These are phyloP conservation scores for Ustilago tritici DNA, from an alignment of 1,284 basidiomycete genomes.

Conservation along the genomic window DNA sequence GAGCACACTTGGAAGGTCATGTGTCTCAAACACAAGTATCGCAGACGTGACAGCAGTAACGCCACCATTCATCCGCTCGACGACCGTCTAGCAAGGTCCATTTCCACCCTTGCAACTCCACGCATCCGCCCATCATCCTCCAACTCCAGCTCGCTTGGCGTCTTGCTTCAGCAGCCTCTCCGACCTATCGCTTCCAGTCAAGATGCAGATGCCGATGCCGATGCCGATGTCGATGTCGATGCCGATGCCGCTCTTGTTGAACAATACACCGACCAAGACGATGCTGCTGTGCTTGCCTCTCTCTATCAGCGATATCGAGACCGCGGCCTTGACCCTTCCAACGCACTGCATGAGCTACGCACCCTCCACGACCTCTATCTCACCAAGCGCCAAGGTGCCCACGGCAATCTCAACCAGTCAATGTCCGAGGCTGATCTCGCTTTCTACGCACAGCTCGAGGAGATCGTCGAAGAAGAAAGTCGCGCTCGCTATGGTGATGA, in stretches of 20 bases:
- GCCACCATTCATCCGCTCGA: slow-evolving; percentile 36
- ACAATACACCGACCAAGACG: slow-evolving; percentile 35
- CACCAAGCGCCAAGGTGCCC: slow-evolving; percentile 52
- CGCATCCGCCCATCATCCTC: slow-evolving; percentile 13
- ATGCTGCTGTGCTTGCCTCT: slow-evolving; percentile 47
- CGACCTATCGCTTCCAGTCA: slow-evolving; percentile 12
- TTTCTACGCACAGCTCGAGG: slow-evolving; percentile 60
- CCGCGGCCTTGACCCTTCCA: slow-evolving; percentile 59
- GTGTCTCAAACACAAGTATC: slow-evolving; percentile 73
- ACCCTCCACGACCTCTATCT: slow-evolving; percentile 61
- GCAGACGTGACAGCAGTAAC: slow-evolving; percentile 38
- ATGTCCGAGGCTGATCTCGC: slow-evolving; percentile 56
- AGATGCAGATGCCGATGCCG: slow-evolving; percentile 13
- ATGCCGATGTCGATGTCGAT: slow-evolving; percentile 11
- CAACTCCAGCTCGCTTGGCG: slow-evolving; percentile 25
- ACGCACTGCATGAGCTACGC: slow-evolving; percentile 58
- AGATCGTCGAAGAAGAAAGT: slow-evolving; percentile 58
- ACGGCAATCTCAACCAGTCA: slow-evolving; percentile 33
- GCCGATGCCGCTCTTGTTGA: slow-evolving; percentile 4
- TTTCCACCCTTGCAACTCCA: slow-evolving; percentile 18
- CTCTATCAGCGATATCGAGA: slow-evolving; percentile 57
- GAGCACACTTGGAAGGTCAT: slow-evolving; percentile 86
- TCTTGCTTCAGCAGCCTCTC: slow-evolving; percentile 27
- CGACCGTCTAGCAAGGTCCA: slow-evolving; percentile 38
- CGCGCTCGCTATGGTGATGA: slow-evolving; percentile 50